Conservation (phyloP, 441 rosid species). For the Erodium moschatum region DNA sequence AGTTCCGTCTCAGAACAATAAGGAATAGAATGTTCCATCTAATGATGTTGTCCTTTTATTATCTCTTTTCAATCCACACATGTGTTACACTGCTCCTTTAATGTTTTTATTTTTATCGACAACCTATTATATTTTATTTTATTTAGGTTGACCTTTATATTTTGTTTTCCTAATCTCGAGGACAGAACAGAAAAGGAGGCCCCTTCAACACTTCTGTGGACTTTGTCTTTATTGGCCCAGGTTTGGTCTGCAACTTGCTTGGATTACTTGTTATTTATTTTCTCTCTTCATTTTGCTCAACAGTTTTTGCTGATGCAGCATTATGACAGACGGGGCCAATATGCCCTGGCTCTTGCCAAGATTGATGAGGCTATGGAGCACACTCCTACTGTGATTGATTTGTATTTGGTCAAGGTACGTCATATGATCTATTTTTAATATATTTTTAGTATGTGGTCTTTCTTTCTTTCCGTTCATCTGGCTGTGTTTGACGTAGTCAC, state of each 20-base stretch:
- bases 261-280: constrained; percentile 11
- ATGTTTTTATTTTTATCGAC: not conserved
- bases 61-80: too few relatives aligned
- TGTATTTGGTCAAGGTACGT: constrained; percentile 85
- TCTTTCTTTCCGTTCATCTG: not conserved
- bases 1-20: not conserved
- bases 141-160: not conserved
- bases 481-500: not conserved
- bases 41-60: too few relatives aligned
- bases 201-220: constrained; percentile 92
- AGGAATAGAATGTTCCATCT: not conserved
- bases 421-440: constrained; percentile 15
- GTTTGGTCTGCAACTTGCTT: constrained; percentile 28
- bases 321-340: constrained; percentile 83
- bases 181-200: constrained; percentile 85
- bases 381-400: constrained; percentile 96
- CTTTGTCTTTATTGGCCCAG: constrained; percentile 93
- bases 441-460: not conserved
- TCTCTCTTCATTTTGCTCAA: constrained; percentile 11
- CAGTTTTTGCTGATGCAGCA: constrained; percentile 55
- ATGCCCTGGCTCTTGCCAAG: constrained; percentile 68
- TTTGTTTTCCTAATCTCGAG: constrained; percentile 22
- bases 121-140: not conserved
- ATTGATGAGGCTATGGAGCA: constrained; percentile 88
- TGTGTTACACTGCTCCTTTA: not conserved